Base-by-base conservation (phyloP, 2,329 filamentous ascomycete genomes). In the Diaporthe sp. region DNA sequence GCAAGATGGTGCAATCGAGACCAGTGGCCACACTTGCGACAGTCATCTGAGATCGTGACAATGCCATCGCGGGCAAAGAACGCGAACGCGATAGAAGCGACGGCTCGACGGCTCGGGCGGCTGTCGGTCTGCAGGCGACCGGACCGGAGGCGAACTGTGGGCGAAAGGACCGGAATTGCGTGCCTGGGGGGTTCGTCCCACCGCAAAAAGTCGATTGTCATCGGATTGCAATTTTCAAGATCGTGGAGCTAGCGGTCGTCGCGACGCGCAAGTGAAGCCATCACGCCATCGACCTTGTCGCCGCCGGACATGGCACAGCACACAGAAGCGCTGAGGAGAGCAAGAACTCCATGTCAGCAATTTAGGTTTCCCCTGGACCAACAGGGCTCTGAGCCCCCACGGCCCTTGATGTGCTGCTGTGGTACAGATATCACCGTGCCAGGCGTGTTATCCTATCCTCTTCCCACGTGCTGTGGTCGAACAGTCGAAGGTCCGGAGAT, bases 211-310 rank as follows among this genome's bases (percentile, higher is more conserved):
- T 44, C 57, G 59, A 53, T 1, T 55, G 57, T 73, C 70, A 62
- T 53, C 65, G 65, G 46, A 53, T 68, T 53, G 46, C 58, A 55
- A 73, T 51, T 42, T 28, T 73, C 31, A 73, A 19, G 12, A 34
- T 53, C 28, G 49, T 72, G 70, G 69, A 49, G 22, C 57, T 34
- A 31, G 70, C 34, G 34, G 19, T 28, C 6, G 44, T 28, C 46
- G 49, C 37, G 22, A 42, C 55, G 46, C 71, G 61, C 55, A 69
- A 59, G 44, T 72, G 67, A 76, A 65, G 58, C 42, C 34, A 72
- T 70, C 75, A 76, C 75, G 75, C 75, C 75, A 76, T 76, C 72
- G 67, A 28, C 53, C 72, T 44, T 42, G 59, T 49, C 51, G 51
- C 22, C 61, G 37, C 17, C 31, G 19, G 46, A 53, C 13, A 28